Conservation (phyloP, 345 rosid species). For the Hibiscus syriacus region DNA sequence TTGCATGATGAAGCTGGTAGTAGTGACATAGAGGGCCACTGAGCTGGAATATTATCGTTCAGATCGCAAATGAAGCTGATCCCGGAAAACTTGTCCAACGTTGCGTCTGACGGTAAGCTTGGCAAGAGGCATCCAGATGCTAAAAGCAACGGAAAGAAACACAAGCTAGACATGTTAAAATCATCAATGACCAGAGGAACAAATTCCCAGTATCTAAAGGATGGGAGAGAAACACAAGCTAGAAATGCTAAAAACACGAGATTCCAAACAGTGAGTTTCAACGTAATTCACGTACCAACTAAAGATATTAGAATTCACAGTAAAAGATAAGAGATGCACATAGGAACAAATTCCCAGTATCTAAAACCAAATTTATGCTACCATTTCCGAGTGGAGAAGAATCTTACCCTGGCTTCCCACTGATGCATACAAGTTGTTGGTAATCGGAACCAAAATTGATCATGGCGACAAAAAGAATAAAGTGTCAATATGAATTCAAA, state of each 20-base stretch:
- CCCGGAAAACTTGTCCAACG: conserved; percentile 61
- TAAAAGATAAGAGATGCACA: neutral
- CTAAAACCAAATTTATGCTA: neutral
- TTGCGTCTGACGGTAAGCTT: conserved; percentile 96
- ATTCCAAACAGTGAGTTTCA: neutral
- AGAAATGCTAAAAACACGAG: neutral
- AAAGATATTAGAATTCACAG: neutral
- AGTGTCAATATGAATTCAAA: conserved; percentile 16
- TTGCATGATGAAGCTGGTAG: conserved; percentile 66
- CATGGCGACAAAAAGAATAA: conserved; percentile 5
- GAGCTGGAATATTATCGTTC: conserved; percentile 94
- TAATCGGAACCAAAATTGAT: neutral
- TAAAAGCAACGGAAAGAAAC: conserved; percentile 17
- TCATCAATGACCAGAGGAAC: neutral
- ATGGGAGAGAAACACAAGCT: conserved; percentile 12
- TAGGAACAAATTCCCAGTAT: neutral
- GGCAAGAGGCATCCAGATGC: conserved; percentile 94
- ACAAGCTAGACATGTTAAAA: conserved; percentile 7
- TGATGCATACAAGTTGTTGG: conserved; percentile 23
- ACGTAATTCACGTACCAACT: neutral
- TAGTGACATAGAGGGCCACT: conserved; percentile 65
- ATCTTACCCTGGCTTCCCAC: conserved; percentile 65
- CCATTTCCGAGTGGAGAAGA: neutral
- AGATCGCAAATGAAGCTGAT: conserved; percentile 94
- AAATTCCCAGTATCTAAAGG: too few species aligned